phyloP scores from a whole-genome alignment of 2,329 filamentous ascomycete species.

The Dothistroma pini region DNA sequence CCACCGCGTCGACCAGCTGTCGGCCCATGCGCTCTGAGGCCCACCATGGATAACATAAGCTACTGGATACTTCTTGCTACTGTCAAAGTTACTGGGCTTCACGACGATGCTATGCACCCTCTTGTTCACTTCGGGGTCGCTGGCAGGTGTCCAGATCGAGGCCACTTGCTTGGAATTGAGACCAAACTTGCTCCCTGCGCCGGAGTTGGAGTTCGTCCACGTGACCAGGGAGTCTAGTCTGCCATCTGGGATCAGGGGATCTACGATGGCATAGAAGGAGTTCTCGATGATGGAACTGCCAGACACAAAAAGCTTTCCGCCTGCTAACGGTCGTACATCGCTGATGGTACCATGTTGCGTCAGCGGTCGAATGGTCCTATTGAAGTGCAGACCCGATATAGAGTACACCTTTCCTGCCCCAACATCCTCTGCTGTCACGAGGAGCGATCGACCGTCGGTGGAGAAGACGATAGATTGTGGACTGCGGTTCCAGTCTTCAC shows the following conservation, averaged over 20 bases:
- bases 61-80: constrained; percentile 30
- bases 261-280: constrained; percentile 62
- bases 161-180: constrained; percentile 60
- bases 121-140: constrained; percentile 48
- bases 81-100: constrained; percentile 29
- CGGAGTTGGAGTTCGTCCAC: constrained; percentile 54
- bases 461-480: constrained; percentile 51
- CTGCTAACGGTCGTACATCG: constrained; percentile 51
- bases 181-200: constrained; percentile 63
- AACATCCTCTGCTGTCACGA: constrained; percentile 68
- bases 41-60: constrained; percentile 34
- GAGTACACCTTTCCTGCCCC: constrained; percentile 60
- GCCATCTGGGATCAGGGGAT: constrained; percentile 47
- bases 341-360: constrained; percentile 54
- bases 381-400: constrained; percentile 25
- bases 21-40: constrained; percentile 31
- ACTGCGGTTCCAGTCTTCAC: constrained; percentile 50
- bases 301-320: constrained; percentile 58
- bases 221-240: constrained; percentile 27
- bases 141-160: constrained; percentile 67
- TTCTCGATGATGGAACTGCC: constrained; percentile 69
- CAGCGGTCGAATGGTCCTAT: constrained; percentile 42
- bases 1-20: constrained; percentile 33
- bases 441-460: constrained; percentile 57
- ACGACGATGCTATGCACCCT: constrained; percentile 58